Evolutionary conservation across 2,329 filamentous ascomycete species (phyloP), one percentile per base, ranked within the genome.

Genomic region (Aspergillus ruber): DNA sequence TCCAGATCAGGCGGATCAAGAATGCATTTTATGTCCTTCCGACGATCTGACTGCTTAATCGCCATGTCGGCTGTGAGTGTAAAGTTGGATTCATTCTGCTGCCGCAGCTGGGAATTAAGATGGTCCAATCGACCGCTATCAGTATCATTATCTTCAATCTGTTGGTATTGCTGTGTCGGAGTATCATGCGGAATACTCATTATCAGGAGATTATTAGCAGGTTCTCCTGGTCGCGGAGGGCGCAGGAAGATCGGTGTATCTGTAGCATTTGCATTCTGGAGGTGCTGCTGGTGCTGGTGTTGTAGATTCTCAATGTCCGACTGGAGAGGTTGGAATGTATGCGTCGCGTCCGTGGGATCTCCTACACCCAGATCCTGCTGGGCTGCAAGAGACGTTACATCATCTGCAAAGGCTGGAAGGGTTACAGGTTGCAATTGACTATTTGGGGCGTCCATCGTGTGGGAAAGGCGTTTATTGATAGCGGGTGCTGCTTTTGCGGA

Each of bases 1-100:
- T 80, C 73, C 43, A 90, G 72, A 55, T 85, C 74, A 2, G 85
- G 85, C 35, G 86, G 86, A 57, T 86, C 72, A 7, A 81, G 65
- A 9, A 88, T 75, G 54, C 85, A 71, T 59, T 75, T 83, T 58
- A 73, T 56, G 33, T 64, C 64, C 32, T 62, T 60, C 40, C 56
- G 51, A 40, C 61, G 60, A 4, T 56, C 60, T n/a, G 55, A 29
- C 29, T 52, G 43, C 46, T 56, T 51, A 46, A 50, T 52, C 47
- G 56, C 51, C 49, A 62, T 29, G 13, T 42, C 40, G 58, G 47
- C 56, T 53, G 47, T 51, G 50, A 3, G 51, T 42, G 36, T 50
- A 54, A 21, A 44, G 17, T 52, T 49, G 23, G 29, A 15, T 21
- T 45, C 51, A 17, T 51, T 53, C 6, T 52, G 54, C 21, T 56